phyloP scores from a whole-genome alignment of 441 rosid species.

The Kokia cookei region DNA sequence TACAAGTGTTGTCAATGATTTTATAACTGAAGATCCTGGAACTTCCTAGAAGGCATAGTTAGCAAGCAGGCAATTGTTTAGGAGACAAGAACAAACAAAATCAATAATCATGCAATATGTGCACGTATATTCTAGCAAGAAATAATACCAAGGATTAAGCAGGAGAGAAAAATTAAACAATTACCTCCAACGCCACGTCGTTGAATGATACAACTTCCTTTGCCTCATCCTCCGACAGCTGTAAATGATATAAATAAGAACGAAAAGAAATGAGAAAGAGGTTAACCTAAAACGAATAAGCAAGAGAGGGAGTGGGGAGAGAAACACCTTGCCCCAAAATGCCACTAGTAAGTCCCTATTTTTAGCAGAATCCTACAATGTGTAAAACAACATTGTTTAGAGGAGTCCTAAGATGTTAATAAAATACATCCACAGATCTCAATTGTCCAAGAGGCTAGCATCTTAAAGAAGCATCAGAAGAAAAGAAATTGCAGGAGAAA shows the following conservation, averaged over 20 bases:
- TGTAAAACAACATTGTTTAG: conserved; percentile 17
- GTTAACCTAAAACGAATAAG: conserved; percentile 8
- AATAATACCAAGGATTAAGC: background rate
- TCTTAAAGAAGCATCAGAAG: background rate
- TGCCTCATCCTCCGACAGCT: conserved; percentile 68
- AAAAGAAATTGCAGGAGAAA: background rate
- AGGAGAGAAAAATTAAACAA: conserved; percentile 7
- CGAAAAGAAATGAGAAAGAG: conserved; percentile 6
- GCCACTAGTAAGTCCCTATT: conserved; percentile 63
- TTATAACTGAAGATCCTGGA: conserved; percentile 60
- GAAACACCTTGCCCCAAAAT: conserved; percentile 82
- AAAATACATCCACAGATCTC: conserved; percentile 5
- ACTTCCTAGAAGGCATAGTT: conserved; percentile 44
- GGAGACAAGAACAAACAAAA: background rate
- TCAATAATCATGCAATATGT: background rate
- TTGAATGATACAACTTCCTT: conserved; percentile 70
- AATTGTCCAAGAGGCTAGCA: background rate
- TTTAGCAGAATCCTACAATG: conserved; percentile 67
- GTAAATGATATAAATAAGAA: conserved; percentile 29
- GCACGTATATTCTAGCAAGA: background rate
- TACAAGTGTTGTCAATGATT: conserved; percentile 49
- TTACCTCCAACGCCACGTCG: conserved; percentile 63
- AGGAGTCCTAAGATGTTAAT: conserved; percentile 13
- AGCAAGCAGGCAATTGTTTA: conserved; percentile 6
- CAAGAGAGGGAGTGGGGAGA: background rate